Evolutionary conservation across 495 filamentous ascomycete species (phyloP).

Genomic region (Aspergillus campestris): DNA sequence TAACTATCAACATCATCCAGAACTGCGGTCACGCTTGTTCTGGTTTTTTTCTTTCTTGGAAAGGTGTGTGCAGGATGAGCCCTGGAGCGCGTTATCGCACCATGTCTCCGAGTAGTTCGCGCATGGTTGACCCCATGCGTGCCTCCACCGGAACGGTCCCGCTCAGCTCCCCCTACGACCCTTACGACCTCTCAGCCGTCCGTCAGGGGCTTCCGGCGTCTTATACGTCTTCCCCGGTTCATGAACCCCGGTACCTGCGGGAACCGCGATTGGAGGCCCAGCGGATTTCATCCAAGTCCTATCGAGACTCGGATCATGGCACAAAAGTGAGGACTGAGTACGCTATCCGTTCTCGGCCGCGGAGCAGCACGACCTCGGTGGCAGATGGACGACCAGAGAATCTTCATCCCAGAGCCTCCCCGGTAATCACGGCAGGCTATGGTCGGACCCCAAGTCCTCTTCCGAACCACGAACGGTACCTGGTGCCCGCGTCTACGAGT

Average conservation of each 20-base stretch:
- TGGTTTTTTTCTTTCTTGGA: too few relatives aligned
- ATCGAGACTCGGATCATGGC: slow-evolving; percentile 24
- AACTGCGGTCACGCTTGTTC: too few relatives aligned
- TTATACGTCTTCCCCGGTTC: slow-evolving; percentile 15
- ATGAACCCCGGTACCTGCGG: slow-evolving; percentile 19
- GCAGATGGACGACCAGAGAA: slow-evolving; percentile 22
- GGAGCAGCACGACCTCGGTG: slow-evolving; percentile 31
- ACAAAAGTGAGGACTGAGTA: slow-evolving; percentile 37
- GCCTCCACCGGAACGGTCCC: slow-evolving; percentile 42
- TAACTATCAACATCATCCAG: not conserved
- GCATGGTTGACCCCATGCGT: slow-evolving; percentile 34
- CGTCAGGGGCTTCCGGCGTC: slow-evolving; percentile 23
- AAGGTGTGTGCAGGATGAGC: slow-evolving; percentile 9
- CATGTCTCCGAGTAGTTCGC: slow-evolving; percentile 28
- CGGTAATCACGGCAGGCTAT: slow-evolving; percentile 21
- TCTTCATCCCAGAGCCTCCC: slow-evolving; percentile 19
- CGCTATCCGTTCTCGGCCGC: slow-evolving; percentile 27
- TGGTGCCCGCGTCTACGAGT: slow-evolving; percentile 19
- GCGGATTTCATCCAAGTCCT: slow-evolving; percentile 26
- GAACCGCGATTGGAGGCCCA: slow-evolving; percentile 28
- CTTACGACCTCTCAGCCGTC: slow-evolving; percentile 20
- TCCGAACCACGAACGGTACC: slow-evolving; percentile 19
- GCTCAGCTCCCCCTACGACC: slow-evolving; percentile 29
- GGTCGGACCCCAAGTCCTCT: slow-evolving; percentile 25
- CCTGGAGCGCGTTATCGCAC: slow-evolving; percentile 19